Percentiles rank a stretch among this genome's conserved stretches.
phyloP scores from a whole-genome alignment of 805 yeast species.

The Cyberlindnera saturnus region DNA sequence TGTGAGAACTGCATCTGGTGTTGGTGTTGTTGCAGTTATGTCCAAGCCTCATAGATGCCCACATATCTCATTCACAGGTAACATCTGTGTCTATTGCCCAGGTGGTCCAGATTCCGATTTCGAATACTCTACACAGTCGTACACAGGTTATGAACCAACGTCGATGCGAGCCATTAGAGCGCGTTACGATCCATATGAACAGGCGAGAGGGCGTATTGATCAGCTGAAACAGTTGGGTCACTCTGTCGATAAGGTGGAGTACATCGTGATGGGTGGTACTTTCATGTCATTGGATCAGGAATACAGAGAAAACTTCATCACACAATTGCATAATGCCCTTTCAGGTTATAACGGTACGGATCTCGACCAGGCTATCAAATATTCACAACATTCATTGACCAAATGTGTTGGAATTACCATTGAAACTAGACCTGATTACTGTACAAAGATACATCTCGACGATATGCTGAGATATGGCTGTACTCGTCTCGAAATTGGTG shows the following conservation, averaged over 20 bases:
- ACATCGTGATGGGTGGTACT: constrained; percentile 98
- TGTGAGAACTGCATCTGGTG: constrained; percentile 96
- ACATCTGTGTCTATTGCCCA: constrained; percentile 97
- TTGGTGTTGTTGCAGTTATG: constrained; percentile 99
- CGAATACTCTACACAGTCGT: constrained; percentile 96
- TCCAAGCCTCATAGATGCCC: constrained; percentile 99
- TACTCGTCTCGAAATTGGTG: constrained; percentile 94
- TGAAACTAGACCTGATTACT: constrained; percentile 97
- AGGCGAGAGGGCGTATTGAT: constrained; percentile 95
- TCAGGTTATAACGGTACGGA: constrained; percentile 87
- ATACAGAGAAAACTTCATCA: constrained; percentile 84
- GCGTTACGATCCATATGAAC: constrained; percentile 96
- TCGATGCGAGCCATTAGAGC: constrained; percentile 99
- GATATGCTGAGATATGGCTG: constrained; percentile 97
- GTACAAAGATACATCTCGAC: constrained; percentile 90
- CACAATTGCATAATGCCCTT: constrained; percentile 88
- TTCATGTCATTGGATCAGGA: constrained; percentile 91
- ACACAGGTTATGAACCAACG: constrained; percentile 98
- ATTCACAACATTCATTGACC: constrained; percentile 90
- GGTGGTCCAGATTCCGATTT: constrained; percentile 99
- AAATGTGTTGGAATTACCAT: constrained; percentile 98
- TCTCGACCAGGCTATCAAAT: constrained; percentile 83
- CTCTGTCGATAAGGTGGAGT: constrained; percentile 94
- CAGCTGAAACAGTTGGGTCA: constrained; percentile 94
- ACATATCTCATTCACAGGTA: constrained; percentile 97